Percentiles rank a stretch among this genome's conserved stretches.
phyloP scores from a whole-genome alignment of 768 basidiomycete genomes.

The Naganishia vaughanmartiniae region DNA sequence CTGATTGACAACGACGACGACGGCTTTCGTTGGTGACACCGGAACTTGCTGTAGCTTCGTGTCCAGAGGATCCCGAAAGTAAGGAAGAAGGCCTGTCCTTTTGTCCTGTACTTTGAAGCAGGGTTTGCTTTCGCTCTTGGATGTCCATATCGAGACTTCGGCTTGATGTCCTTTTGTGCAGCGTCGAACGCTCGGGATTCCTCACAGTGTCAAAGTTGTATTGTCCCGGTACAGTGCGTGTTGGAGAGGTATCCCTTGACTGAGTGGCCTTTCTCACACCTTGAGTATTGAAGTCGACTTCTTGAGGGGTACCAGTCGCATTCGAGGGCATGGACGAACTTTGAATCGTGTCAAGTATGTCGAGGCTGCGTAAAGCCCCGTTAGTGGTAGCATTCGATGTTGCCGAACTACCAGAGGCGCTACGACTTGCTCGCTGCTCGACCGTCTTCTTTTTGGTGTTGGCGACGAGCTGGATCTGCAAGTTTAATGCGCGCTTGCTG shows the following conservation, averaged over 20 bases:
- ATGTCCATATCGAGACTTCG: conserved; percentile 1
- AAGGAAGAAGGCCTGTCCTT: neutral
- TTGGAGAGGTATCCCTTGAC: conserved; percentile 15
- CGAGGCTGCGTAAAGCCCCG: neutral
- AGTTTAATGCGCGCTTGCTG: conserved; percentile 81
- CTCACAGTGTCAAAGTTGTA: too few relatives aligned
- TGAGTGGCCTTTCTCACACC: neutral
- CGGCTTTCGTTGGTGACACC: too few relatives aligned
- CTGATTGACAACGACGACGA: neutral
- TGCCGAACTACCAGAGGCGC: conserved; percentile 14
- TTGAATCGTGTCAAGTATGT: neutral
- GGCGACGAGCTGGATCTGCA: conserved; percentile 81
- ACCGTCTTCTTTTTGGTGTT: conserved; percentile 6
- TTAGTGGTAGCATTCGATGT: neutral
- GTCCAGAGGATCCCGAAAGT: neutral
- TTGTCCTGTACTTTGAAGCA: neutral
- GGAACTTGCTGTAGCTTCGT: neutral
- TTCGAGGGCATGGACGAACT: neutral
- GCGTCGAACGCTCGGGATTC: neutral
- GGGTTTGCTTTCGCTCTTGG: conserved; percentile 9
- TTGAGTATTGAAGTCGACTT: conserved; percentile 9
- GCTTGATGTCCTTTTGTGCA: conserved; percentile 18
- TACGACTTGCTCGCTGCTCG: conserved; percentile 3
- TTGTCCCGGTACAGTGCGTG: neutral
- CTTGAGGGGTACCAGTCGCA: conserved; percentile 7